Evolutionary conservation across 345 rosid genomes (phyloP), one percentile per base, ranked within the genome.

Genomic region (Eucalyptus melliodora): DNA sequence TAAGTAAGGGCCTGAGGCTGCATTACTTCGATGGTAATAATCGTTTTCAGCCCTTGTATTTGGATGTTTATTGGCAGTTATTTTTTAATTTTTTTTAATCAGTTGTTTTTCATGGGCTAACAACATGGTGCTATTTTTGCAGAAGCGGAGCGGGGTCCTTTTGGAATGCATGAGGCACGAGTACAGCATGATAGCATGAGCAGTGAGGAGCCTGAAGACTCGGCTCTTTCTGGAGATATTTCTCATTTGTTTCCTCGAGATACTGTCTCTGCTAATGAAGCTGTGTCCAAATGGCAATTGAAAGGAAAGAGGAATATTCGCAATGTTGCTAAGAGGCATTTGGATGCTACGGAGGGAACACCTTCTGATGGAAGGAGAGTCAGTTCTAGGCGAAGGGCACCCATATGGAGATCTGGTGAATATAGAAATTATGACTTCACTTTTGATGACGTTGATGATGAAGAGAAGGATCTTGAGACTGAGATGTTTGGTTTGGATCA

Each of bases 291-390:
- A 89, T 98, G 99, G 99, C 97, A 94, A 91, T 92, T 92, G 86
- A 98, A 95, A 94, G 95, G 99, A 89, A 98, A 97, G 93, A 95
- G 99, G 92, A 97, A 96, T 88, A 91, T 92, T 53, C 95, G 99
- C 12, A 93, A 95, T 91, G 94, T 97, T 88, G 90, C 94, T 65
- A 95, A 94, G 90, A 91, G 93, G 91, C 91, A 95, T 88, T 87
- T 91, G 50, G 94, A 93, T 87, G 91, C 89, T 89, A 53, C 90
- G 49, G 92, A 88, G 69, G 91, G 89, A 87, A 91, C 89, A 88
- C 92, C 91, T 91, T 89, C 92, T 86, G 92, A 94, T 91, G 90
- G 89, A 60, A 93, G 91, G 89, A 92, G 92, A 90, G 91, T 89
- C 80, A 82, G 89, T 82, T 91, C 91, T 86, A 93, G 95, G 65